These are phyloP conservation scores for Penicillium sp. DNA, from an alignment of 2,329 filamentous ascomycete genomes.

Conservation along the genomic window DNA sequence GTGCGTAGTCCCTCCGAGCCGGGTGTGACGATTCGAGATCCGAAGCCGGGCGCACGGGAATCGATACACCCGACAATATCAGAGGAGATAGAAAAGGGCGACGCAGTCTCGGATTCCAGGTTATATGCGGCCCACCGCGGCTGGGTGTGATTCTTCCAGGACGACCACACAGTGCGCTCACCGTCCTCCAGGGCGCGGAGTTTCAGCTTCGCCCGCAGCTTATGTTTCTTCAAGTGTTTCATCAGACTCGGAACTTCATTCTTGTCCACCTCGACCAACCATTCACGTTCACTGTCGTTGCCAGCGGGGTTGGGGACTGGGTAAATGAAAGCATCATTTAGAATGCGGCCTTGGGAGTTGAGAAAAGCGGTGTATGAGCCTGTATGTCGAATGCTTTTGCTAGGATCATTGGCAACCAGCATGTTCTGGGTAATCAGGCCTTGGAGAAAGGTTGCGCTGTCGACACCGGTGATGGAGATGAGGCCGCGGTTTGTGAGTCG, in stretches of 20 bases:
- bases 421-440: constrained; percentile 78
- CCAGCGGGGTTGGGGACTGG: constrained; percentile 47
- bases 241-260: constrained; percentile 60
- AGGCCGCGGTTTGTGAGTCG: constrained; percentile 69
- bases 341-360: constrained; percentile 76
- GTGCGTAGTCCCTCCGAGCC: constrained; percentile 34
- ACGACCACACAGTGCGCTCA: constrained; percentile 68
- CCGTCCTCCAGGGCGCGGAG: constrained; percentile 63
- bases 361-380: constrained; percentile 82
- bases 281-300: constrained; percentile 44
- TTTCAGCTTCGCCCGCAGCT: constrained; percentile 74
- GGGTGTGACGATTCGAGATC: constrained; percentile 39
- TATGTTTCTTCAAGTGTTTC: constrained; percentile 78
- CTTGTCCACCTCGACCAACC: constrained; percentile 80
- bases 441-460: constrained; percentile 81
- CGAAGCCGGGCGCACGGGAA: constrained; percentile 41
- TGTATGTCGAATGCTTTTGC: constrained; percentile 34
- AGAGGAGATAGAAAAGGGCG: constrained; percentile 29
- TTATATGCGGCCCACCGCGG: constrained; percentile 41
- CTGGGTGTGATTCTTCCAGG: constrained; percentile 61
- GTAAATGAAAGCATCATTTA: constrained; percentile 91
- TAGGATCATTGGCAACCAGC: constrained; percentile 45
- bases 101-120: constrained; percentile 33
- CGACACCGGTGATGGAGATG: constrained; percentile 73
- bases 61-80: constrained; percentile 38